Evolutionary conservation across 495 filamentous ascomycete genomes (phyloP).

Genomic region (Neurospora sp.): DNA sequence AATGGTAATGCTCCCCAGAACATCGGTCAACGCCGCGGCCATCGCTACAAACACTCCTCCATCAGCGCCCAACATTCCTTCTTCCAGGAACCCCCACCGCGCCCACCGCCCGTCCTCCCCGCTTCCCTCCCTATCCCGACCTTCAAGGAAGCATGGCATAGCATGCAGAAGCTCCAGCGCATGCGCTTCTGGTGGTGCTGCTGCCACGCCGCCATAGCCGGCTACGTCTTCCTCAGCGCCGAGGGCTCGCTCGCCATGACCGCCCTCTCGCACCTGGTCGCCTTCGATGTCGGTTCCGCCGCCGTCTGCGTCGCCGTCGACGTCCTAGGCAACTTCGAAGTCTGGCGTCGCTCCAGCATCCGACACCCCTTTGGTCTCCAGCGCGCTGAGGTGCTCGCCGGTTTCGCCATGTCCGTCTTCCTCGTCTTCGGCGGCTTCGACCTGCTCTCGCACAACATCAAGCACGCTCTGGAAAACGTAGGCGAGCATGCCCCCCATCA

Average conservation of each 20-base stretch:
- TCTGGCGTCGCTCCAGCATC: slow-evolving; percentile 88
- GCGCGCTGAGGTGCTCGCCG: slow-evolving; percentile 84
- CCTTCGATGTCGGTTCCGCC: slow-evolving; percentile 89
- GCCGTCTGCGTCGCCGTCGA: slow-evolving; percentile 90
- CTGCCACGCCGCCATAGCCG: slow-evolving; percentile 73
- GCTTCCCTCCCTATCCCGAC: slow-evolving; percentile 92
- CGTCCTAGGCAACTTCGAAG: slow-evolving; percentile 89
- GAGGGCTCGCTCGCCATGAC: slow-evolving; percentile 86
- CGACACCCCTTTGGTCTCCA: slow-evolving; percentile 89
- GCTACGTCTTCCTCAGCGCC: slow-evolving; percentile 72
- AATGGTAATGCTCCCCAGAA: slow-evolving; percentile 33
- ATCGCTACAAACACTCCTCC: slow-evolving; percentile 96
- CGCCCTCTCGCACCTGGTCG: slow-evolving; percentile 81
- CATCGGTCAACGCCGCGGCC: slow-evolving; percentile 84
- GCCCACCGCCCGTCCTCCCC: slow-evolving; percentile 81
- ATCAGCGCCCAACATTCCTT: slow-evolving; percentile 82
- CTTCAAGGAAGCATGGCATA: slow-evolving; percentile 67
- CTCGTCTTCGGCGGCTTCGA: slow-evolving; percentile 95
- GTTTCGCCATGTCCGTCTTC: slow-evolving; percentile 93
- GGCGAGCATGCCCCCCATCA: slow-evolving; percentile 56
- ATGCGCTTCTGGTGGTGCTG: slow-evolving; percentile 78
- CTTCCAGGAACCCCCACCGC: slow-evolving; percentile 85
- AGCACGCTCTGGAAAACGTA: slow-evolving; percentile 64
- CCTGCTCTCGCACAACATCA: slow-evolving; percentile 81
- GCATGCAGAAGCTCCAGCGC: slow-evolving; percentile 80